Percentiles rank a stretch among this genome's conserved stretches.
These are phyloP conservation scores for Colletotrichum tamarilloi DNA, from an alignment of 2,329 filamentous ascomycete genomes.

Conservation along the genomic window DNA sequence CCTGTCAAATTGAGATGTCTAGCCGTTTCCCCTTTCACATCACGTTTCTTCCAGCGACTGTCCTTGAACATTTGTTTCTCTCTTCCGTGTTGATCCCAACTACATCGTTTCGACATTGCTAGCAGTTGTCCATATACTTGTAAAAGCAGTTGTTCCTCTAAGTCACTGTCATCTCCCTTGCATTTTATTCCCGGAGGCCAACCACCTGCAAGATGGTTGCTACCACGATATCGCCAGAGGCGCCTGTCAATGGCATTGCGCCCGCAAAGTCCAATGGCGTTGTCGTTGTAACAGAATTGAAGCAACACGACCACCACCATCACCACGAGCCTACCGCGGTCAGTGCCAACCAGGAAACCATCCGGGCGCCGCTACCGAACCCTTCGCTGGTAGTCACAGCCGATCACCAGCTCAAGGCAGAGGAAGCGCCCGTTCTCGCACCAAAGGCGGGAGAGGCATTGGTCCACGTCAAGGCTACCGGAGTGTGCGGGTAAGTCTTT, in stretches of 20 bases:
- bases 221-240: conserved; percentile 8
- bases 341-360: conserved; percentile 21
- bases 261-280: conserved; percentile 14
- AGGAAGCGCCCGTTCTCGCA: conserved; percentile 66
- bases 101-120: background rate
- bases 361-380: conserved; percentile 53
- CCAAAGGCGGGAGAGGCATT: conserved; percentile 66
- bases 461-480: conserved; percentile 71
- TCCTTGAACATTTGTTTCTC: background rate
- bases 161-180: background rate
- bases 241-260: conserved; percentile 7
- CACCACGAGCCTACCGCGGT: background rate
- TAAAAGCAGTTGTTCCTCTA: too few species aligned
- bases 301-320: background rate
- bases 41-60: background rate
- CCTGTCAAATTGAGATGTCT: too few species aligned
- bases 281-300: conserved; percentile 6
- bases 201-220: conserved; percentile 1
- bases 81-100: background rate
- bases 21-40: background rate
- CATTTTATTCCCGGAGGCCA: background rate
- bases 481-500: conserved; percentile 67
- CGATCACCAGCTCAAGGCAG: conserved; percentile 67
- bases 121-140: background rate
- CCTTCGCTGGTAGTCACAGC: conserved; percentile 69